Evolutionary conservation across 2,329 filamentous ascomycete genomes (phyloP).

Genomic region (Colletotrichum higginsianum): DNA sequence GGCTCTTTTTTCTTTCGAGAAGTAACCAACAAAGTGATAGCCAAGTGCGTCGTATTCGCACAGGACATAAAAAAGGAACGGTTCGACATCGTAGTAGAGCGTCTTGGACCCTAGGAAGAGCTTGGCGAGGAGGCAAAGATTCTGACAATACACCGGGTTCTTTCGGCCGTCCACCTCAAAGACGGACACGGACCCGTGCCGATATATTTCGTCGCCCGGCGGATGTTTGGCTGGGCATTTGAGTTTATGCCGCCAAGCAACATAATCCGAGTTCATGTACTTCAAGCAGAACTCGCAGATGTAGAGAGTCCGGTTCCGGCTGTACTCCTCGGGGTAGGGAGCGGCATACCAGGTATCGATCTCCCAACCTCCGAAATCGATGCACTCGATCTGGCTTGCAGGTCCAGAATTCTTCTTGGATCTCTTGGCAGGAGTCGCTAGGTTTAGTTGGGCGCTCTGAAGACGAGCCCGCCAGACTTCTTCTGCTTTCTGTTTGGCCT

Average conservation of each 20-base stretch:
- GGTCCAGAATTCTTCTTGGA: conserved; percentile 85
- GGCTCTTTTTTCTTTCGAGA: conserved; percentile 97
- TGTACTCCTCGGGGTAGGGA: conserved; percentile 98
- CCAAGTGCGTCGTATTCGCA: conserved; percentile 93
- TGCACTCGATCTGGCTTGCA: conserved; percentile 97
- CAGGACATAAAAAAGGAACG: conserved; percentile 97
- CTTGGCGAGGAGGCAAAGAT: conserved; percentile 95
- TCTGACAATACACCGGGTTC: conserved; percentile 98
- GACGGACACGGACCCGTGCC: conserved; percentile 90
- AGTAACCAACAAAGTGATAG: conserved; percentile 99
- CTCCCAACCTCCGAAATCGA: conserved; percentile 97
- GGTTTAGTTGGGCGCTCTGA: conserved; percentile 73
- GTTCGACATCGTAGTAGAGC: conserved; percentile 97
- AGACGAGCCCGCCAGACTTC: conserved; percentile 86
- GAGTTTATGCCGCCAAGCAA: conserved; percentile 96
- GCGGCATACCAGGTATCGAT: conserved; percentile 99
- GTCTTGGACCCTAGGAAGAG: conserved; percentile 99
- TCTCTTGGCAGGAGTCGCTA: conserved; percentile 74
- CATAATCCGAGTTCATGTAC: conserved; percentile 99
- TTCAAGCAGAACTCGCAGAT: conserved; percentile 99
- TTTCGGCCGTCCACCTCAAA: conserved; percentile 98
- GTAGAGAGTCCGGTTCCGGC: conserved; percentile 94
- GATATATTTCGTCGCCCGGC: conserved; percentile 97
- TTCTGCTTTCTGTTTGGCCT: conserved; percentile 91
- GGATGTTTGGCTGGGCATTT: conserved; percentile 98